phyloP scores from a whole-genome alignment of 371 early-diverging fungal genomes.

The Basidiobolus meristosporus region DNA sequence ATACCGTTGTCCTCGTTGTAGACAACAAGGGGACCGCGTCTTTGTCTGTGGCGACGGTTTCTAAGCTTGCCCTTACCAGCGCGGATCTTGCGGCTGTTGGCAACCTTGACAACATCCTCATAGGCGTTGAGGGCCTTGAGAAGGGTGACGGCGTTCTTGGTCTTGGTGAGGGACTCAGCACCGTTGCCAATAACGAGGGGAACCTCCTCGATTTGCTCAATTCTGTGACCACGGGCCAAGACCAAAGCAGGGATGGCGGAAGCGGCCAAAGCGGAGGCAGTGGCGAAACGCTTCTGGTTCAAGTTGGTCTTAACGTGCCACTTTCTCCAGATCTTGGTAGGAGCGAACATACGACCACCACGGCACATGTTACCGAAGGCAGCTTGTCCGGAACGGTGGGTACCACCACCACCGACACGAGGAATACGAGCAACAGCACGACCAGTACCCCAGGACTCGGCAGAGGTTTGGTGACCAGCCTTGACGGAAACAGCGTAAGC shows the following conservation, averaged over 20 bases:
- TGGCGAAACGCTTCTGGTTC: conserved; percentile 97
- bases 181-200: conserved; percentile 88
- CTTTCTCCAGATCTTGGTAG: conserved; percentile 99
- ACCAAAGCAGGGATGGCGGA: conserved; percentile 93
- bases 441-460: conserved; percentile 99
- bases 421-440: conserved; percentile 99
- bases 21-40: conserved; percentile 96
- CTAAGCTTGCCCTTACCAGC: conserved; percentile 98
- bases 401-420: conserved; percentile 97
- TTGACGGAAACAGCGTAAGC: conserved; percentile 93
- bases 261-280: conserved; percentile 97
- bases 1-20: conserved; percentile 92
- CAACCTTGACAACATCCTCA: conserved; percentile 93
- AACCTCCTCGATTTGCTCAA: conserved; percentile 88
- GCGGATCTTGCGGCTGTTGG: conserved; percentile 92
- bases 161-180: conserved; percentile 78
- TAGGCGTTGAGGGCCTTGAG: conserved; percentile 89
- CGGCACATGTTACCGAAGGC: conserved; percentile 99
- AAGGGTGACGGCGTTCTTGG: conserved; percentile 89
- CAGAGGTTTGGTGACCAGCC: conserved; percentile 99
- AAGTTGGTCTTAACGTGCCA: conserved; percentile 98
- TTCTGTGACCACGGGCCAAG: conserved; percentile 97
- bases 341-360: conserved; percentile 99
- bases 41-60: conserved; percentile 96
- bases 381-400: conserved; percentile 98